Evolutionary conservation across 2,329 filamentous ascomycete species (phyloP).

Genomic region (Aspergillus tanneri): DNA sequence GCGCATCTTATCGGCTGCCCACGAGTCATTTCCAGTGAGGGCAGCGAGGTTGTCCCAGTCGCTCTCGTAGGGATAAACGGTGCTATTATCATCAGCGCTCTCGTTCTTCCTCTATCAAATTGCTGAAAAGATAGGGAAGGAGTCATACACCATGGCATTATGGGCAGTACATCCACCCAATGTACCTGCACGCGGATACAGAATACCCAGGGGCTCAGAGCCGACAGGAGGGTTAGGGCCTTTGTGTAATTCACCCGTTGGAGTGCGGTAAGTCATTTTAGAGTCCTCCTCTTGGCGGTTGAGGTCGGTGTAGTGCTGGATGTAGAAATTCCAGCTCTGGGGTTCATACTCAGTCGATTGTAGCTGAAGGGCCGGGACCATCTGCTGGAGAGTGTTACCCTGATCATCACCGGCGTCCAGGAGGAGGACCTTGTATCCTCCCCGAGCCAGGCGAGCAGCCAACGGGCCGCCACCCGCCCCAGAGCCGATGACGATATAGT

Average conservation of each 20-base stretch:
- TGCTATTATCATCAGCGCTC: constrained; percentile 23
- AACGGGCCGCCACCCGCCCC: constrained; percentile 60
- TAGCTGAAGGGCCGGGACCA: constrained; percentile 56
- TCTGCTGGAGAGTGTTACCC: constrained; percentile 51
- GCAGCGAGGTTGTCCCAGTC: constrained; percentile 59
- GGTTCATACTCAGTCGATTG: constrained; percentile 56
- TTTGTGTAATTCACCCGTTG: constrained; percentile 54
- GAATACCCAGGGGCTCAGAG: constrained; percentile 52
- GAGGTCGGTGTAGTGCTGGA: constrained; percentile 60
- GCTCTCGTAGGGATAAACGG: constrained; percentile 56
- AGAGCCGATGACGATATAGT: constrained; percentile 63
- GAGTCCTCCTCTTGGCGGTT: constrained; percentile 54
- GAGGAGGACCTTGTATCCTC: constrained; percentile 60
- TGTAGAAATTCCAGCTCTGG: constrained; percentile 63
- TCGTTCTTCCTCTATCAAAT: not conserved
- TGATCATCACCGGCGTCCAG: constrained; percentile 62
- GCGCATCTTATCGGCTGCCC: constrained; percentile 58
- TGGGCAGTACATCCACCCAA: constrained; percentile 61
- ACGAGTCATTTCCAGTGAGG: constrained; percentile 60
- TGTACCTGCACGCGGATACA: constrained; percentile 58
- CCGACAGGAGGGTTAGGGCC: constrained; percentile 53
- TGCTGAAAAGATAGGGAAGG: not conserved
- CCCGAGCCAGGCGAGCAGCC: constrained; percentile 59
- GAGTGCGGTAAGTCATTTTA: constrained; percentile 59
- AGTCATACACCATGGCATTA: constrained; percentile 55